phyloP scores from a whole-genome alignment of 192 early-diverging fungal species.

The Rhizophagus prolifer region DNA sequence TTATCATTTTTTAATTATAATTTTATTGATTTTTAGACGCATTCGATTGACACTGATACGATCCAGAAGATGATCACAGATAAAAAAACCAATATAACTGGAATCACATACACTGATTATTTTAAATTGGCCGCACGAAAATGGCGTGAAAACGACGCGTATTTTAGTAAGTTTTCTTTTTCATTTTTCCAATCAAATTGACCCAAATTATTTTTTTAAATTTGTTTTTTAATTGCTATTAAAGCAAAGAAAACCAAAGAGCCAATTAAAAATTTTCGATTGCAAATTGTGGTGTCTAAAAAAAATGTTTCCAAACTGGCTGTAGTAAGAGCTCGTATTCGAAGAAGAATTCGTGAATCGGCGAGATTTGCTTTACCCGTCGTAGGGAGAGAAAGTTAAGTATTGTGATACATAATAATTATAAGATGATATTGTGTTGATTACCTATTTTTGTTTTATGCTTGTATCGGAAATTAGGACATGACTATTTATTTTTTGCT shows the following conservation, averaged over 20 bases:
- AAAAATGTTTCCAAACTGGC: conserved; percentile 20
- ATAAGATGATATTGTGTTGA: neutral
- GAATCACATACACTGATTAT: neutral
- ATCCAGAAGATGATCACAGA: neutral
- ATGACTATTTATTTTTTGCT: conserved; percentile 20
- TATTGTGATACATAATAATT: neutral
- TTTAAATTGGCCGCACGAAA: neutral
- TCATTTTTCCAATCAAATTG: too few species aligned
- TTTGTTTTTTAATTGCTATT: neutral
- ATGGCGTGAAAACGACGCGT: conserved; percentile 7
- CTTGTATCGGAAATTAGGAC: neutral
- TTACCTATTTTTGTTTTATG: neutral
- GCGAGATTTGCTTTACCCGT: conserved; percentile 3
- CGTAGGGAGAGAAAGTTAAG: conserved; percentile 4
- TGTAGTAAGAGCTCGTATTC: conserved; percentile 4
- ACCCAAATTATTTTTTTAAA: too few species aligned
- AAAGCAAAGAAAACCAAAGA: conserved; percentile 18
- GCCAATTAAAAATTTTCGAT: conserved; percentile 2
- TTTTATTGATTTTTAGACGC: neutral
- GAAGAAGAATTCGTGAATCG: conserved; percentile 6
- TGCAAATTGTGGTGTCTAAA: conserved; percentile 13
- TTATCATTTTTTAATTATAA: neutral
- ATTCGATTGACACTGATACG: neutral
- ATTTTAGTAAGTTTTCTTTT: conserved; percentile 4
- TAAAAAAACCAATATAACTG: conserved; percentile 2